Evolutionary conservation across 2,329 filamentous ascomycete species (phyloP).

Genomic region (Trichoderma harzianum): DNA sequence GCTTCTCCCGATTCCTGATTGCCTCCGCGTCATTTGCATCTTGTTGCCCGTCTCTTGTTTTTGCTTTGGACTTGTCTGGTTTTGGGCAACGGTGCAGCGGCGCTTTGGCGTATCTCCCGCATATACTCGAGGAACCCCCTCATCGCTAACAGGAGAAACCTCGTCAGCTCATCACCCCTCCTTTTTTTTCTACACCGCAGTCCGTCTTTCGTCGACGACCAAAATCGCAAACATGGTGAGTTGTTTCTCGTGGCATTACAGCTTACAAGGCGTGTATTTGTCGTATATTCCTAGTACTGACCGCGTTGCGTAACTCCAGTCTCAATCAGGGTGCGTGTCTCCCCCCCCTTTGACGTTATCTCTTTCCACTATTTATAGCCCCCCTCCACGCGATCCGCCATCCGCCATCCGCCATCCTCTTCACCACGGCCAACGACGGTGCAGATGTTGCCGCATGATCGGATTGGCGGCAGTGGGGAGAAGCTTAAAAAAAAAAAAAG

Average conservation of each 20-base stretch:
- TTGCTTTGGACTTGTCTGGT: not conserved
- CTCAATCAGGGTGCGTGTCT: conserved; percentile 64
- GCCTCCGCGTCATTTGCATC: not conserved
- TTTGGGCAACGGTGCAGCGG: not conserved
- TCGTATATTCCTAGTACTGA: not conserved
- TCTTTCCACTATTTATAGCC: not conserved
- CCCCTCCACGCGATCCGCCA: not conserved
- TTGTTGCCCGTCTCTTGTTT: not conserved
- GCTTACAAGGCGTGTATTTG: not conserved
- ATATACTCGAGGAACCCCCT: conserved; percentile 19
- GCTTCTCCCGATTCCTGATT: not conserved
- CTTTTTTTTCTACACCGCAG: conserved; percentile 15
- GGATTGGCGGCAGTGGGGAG: not conserved
- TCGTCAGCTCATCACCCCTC: conserved; percentile 26
- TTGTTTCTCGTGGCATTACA: conserved; percentile 23
- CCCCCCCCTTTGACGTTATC: conserved; percentile 42
- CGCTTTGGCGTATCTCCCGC: conserved; percentile 27
- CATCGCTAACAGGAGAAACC: conserved; percentile 28
- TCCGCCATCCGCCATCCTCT: not conserved
- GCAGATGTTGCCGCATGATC: not conserved
- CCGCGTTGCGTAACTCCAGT: conserved; percentile 38
- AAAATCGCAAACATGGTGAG: conserved; percentile 42
- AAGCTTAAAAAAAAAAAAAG: not conserved
- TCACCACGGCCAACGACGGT: not conserved
- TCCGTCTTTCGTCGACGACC: conserved; percentile 5